Evolutionary conservation across 495 filamentous ascomycete genomes (phyloP).

Genomic region (Neurospora cerealis): DNA sequence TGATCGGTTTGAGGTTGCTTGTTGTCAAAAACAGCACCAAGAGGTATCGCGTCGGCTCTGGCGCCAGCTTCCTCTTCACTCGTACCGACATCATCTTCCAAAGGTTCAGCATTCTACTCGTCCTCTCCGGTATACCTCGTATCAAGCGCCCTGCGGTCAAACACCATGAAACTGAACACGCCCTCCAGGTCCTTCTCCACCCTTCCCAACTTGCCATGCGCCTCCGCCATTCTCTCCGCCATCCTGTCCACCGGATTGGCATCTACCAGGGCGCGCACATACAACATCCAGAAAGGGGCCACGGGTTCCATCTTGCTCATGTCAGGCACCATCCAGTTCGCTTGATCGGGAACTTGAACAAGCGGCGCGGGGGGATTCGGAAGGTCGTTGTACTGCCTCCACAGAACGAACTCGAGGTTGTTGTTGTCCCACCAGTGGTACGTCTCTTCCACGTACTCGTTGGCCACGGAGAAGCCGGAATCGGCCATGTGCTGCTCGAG

Average conservation of each 20-base stretch:
- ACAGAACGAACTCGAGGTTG: conserved; percentile 30
- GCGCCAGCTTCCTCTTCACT: background rate
- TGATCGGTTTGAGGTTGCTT: background rate
- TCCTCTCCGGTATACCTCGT: conserved; percentile 10
- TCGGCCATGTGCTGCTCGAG: conserved; percentile 19
- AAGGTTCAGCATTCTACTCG: background rate
- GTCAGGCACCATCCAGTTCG: conserved; percentile 8
- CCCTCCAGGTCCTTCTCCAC: conserved; percentile 25
- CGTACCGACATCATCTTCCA: background rate
- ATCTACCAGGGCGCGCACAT: conserved; percentile 31
- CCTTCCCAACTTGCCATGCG: conserved; percentile 22
- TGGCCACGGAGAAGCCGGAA: conserved; percentile 5
- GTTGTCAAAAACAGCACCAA: background rate
- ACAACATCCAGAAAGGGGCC: conserved; percentile 26
- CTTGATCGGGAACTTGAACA: conserved; percentile 4
- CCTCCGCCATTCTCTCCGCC: conserved; percentile 30
- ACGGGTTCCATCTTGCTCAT: conserved; percentile 11
- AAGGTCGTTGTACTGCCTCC: conserved; percentile 17
- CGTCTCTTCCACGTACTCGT: conserved; percentile 33
- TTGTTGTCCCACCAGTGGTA: conserved; percentile 33
- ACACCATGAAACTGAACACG: conserved; percentile 33
- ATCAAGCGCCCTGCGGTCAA: conserved; percentile 34
- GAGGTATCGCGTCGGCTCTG: background rate
- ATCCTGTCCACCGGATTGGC: conserved; percentile 20
- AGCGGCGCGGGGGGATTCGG: conserved; percentile 5